These are phyloP conservation scores for Lepidopterella palustris DNA, from an alignment of 495 filamentous ascomycete genomes.

Conservation along the genomic window DNA sequence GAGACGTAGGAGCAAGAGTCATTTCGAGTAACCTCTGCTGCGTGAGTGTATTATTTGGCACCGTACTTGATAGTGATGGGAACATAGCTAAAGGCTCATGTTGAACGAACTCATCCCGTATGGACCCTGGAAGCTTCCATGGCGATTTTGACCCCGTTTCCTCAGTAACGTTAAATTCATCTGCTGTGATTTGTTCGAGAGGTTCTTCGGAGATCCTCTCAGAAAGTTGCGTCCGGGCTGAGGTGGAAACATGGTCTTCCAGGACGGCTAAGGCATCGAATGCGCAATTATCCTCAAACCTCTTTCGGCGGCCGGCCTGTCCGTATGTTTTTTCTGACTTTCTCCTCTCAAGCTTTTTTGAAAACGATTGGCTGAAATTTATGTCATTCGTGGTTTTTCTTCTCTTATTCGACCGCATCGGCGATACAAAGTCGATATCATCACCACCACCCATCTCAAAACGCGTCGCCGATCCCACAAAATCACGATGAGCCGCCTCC, in stretches of 20 bases:
- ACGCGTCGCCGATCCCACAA: neutral
- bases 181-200: neutral
- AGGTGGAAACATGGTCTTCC: neutral
- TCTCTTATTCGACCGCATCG: neutral
- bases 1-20: slow-evolving; percentile 12
- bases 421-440: neutral
- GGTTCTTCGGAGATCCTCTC: neutral
- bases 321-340: neutral
- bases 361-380: neutral
- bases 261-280: neutral
- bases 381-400: neutral
- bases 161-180: neutral
- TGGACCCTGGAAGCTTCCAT: slow-evolving; percentile 13
- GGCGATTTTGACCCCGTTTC: neutral
- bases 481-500: neutral
- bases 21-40: slow-evolving; percentile 28
- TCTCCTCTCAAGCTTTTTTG: neutral
- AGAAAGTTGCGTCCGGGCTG: neutral
- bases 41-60: slow-evolving; percentile 24
- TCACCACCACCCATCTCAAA: neutral
- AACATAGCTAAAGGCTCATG: slow-evolving; percentile 24
- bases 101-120: slow-evolving; percentile 12
- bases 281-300: neutral
- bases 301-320: neutral
- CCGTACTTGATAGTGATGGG: slow-evolving; percentile 25